These are phyloP conservation scores for Scedosporium minutisporum DNA, from an alignment of 2,329 filamentous ascomycete genomes.

Conservation along the genomic window DNA sequence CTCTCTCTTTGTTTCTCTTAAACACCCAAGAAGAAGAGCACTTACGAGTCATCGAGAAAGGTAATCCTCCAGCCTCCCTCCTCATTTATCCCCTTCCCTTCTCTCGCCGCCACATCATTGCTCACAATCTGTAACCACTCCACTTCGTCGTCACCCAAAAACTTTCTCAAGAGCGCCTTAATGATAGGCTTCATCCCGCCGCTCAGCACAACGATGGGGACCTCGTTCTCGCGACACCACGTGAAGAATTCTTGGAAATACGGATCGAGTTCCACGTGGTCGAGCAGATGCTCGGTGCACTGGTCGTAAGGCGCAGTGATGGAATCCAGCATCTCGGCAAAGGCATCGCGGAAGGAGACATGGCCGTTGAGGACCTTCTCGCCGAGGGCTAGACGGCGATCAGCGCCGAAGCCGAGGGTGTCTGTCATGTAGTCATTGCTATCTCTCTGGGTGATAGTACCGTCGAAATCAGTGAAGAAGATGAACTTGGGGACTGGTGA, in stretches of 20 bases:
- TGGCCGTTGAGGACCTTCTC: conserved; percentile 62
- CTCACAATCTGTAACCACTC: conserved; percentile 80
- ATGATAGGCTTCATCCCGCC: conserved; percentile 93
- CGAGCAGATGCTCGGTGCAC: conserved; percentile 67
- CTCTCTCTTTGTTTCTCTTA: not conserved
- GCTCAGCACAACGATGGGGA: conserved; percentile 85
- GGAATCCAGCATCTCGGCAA: conserved; percentile 86
- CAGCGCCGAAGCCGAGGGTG: conserved; percentile 74
- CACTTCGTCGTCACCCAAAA: conserved; percentile 67
- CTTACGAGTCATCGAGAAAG: conserved; percentile 75
- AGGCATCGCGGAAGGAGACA: conserved; percentile 72
- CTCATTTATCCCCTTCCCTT: conserved; percentile 65
- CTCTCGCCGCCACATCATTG: conserved; percentile 61
- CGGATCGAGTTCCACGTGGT: conserved; percentile 83
- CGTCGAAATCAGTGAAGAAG: conserved; percentile 99
- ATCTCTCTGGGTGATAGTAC: conserved; percentile 73
- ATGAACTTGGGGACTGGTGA: conserved; percentile 72
- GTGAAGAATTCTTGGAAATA: conserved; percentile 79
- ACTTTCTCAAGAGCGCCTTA: conserved; percentile 65
- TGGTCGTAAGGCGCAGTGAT: conserved; percentile 70
- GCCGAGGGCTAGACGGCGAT: conserved; percentile 64
- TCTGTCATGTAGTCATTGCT: conserved; percentile 71
- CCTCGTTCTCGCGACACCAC: conserved; percentile 71
- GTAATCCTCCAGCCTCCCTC: conserved; percentile 79
- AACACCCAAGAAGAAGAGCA: not conserved